A percentile compares a stretch with the other conserved stretches of the same genome.
Conservation (phyloP, 371 early-diverging fungal species). For the Nosema bombycis region DNA sequence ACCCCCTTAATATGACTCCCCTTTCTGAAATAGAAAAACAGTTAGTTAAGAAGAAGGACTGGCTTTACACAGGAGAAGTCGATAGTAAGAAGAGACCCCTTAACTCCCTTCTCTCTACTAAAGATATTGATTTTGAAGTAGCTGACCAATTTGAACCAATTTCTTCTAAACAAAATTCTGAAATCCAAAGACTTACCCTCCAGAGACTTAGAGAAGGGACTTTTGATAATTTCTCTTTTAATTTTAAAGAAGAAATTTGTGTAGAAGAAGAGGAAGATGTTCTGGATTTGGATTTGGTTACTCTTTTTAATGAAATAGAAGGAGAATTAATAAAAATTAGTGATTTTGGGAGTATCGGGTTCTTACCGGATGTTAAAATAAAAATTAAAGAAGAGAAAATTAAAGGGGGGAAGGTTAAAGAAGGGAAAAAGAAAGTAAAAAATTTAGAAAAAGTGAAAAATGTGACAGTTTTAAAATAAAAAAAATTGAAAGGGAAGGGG, state of each 20-base stretch:
- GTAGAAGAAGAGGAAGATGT: slow-evolving; percentile 14
- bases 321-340: slow-evolving; percentile 30
- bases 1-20: not conserved
- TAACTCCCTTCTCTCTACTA: slow-evolving; percentile 16
- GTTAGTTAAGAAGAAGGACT: slow-evolving; percentile 40
- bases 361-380: slow-evolving; percentile 25
- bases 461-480: slow-evolving; percentile 36
- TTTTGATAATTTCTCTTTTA: slow-evolving; percentile 41
- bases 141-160: slow-evolving; percentile 17
- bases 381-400: slow-evolving; percentile 14
- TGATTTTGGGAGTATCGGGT: slow-evolving; percentile 30
- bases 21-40: slow-evolving; percentile 32
- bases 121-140: slow-evolving; percentile 24
- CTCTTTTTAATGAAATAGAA: slow-evolving; percentile 44
- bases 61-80: slow-evolving; percentile 42
- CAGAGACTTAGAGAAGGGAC: slow-evolving; percentile 32
- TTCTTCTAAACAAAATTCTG: slow-evolving; percentile 37
- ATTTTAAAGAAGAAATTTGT: not conserved
- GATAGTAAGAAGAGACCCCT: slow-evolving; percentile 28
- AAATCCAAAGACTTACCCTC: slow-evolving; percentile 24
- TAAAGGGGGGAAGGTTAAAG: not conserved
- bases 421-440: not conserved
- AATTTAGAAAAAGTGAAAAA: slow-evolving; percentile 28
- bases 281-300: slow-evolving; percentile 16
- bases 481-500: not conserved